phyloP scores from a whole-genome alignment of 805 yeast species.

The Candida railenensis region DNA sequence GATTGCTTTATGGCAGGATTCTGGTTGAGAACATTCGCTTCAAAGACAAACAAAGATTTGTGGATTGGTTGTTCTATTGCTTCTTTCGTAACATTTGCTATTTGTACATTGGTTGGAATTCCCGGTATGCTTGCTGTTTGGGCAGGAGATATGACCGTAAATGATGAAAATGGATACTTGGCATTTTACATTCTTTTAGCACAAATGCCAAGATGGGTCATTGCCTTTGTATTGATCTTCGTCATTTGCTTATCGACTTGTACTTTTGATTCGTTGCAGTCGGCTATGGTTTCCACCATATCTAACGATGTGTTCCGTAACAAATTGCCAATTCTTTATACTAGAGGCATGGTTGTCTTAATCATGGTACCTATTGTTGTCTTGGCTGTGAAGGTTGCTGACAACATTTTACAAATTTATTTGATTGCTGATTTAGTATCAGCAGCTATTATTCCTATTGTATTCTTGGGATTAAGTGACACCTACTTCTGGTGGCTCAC shows the following conservation, averaged over 20 bases:
- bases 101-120: constrained; percentile 72
- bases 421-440: constrained; percentile 89
- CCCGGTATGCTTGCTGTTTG: constrained; percentile 90
- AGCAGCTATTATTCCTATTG: constrained; percentile 79
- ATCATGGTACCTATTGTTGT: constrained; percentile 87
- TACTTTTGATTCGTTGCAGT: constrained; percentile 84
- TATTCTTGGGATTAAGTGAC: constrained; percentile 75
- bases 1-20: constrained; percentile 90
- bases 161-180: constrained; percentile 56
- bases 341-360: constrained; percentile 66
- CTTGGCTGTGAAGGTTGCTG: constrained; percentile 78
- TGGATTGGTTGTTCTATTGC: constrained; percentile 76
- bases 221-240: constrained; percentile 79
- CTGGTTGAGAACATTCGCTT: constrained; percentile 93
- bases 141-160: constrained; percentile 65
- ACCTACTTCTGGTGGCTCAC: constrained; percentile 61
- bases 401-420: constrained; percentile 81
- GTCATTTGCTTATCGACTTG: constrained; percentile 76
- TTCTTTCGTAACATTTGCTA: constrained; percentile 57
- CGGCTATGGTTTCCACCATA: constrained; percentile 83
- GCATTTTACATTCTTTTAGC: constrained; percentile 73
- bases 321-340: constrained; percentile 62
- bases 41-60: constrained; percentile 72
- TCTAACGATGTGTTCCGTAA: constrained; percentile 90
- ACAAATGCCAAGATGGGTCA: constrained; percentile 80